Evolutionary conservation across 2,329 filamentous ascomycete species (phyloP), one percentile per base, ranked within the genome.

Genomic region (Diplocarpon rosae): DNA sequence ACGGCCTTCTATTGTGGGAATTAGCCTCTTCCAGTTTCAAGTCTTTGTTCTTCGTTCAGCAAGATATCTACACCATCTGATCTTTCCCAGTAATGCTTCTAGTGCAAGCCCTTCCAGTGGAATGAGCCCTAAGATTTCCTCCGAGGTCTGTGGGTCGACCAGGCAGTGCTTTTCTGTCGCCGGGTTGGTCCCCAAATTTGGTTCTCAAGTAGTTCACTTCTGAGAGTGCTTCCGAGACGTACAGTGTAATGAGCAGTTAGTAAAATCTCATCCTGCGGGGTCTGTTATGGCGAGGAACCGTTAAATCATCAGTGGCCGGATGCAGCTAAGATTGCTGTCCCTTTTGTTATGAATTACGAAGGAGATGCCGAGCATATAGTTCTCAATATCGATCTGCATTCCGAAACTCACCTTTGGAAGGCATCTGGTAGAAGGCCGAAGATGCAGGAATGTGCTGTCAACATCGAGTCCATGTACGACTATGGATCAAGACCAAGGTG

Each of bases 381-480:
- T 20, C 42, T 56, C 9, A 56, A 55, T 30, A 50, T 54, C 13
- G 54, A 55, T 33, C n/a, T 53, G 5, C 47, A 54, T 40, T 51
- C 48, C 5, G 52, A 56, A 34, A 56, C 47, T 9, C 51, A 52
- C 29, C 42, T 55, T 0, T 56, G 54, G 52, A 52, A 56, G 47
- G 52, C 47, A 15, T 29, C 52, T 6, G 51, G 52, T 5, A 50
- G 47, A 35, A 34, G 15, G 5, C 52, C 48, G 3, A 54, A 52
- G 28, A 39, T 55, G 16, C 45, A 56, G 43, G 48, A 55, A 45
- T 46, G 53, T 46, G 62, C 59, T 9, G 52, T 58, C 3, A 60
- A 59, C 45, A 54, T 57, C 28, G 57, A 59, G 45, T 57, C 53
- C 13, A 54, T 58, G 51, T 66, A 65, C 42, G 64, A 66, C 38